Percentiles rank a stretch among this genome's conserved stretches.
These are phyloP conservation scores for Fragaria iinumae DNA, from an alignment of 306 rosid species.

Conservation along the genomic window DNA sequence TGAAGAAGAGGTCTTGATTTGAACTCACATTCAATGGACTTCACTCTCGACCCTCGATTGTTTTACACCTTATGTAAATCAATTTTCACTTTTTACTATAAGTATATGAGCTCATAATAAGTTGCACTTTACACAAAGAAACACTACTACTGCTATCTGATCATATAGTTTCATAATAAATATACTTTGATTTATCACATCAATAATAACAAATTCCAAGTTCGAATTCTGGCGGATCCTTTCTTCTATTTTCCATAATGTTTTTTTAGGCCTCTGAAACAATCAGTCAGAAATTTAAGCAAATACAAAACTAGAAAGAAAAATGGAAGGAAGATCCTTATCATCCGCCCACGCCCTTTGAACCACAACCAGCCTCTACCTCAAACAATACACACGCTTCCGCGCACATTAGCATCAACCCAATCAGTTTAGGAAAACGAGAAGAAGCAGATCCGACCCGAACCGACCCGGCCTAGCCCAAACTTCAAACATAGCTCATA, in stretches of 20 bases:
- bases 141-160: neutral
- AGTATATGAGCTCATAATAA: too few relatives aligned
- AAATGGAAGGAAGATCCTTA: neutral
- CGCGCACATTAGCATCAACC: neutral
- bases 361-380: neutral
- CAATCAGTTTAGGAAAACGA: neutral
- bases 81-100: too few relatives aligned
- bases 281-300: neutral
- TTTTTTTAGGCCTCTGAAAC: neutral
- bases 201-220: neutral
- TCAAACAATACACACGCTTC: neutral
- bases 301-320: neutral
- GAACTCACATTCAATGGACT: too few relatives aligned
- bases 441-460: neutral
- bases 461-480: slow-evolving; percentile 21
- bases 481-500: slow-evolving; percentile 33
- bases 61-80: too few relatives aligned
- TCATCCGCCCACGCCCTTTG: neutral
- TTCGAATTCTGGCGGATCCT: neutral
- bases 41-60: too few relatives aligned
- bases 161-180: neutral
- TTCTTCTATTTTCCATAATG: neutral
- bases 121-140: neutral
- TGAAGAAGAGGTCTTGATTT: neutral
- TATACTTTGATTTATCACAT: neutral